Percentiles rank a stretch among this genome's conserved stretches.
Evolutionary conservation across 805 yeast genomes (phyloP).

Genomic region (Isabelozyma gotoi): DNA sequence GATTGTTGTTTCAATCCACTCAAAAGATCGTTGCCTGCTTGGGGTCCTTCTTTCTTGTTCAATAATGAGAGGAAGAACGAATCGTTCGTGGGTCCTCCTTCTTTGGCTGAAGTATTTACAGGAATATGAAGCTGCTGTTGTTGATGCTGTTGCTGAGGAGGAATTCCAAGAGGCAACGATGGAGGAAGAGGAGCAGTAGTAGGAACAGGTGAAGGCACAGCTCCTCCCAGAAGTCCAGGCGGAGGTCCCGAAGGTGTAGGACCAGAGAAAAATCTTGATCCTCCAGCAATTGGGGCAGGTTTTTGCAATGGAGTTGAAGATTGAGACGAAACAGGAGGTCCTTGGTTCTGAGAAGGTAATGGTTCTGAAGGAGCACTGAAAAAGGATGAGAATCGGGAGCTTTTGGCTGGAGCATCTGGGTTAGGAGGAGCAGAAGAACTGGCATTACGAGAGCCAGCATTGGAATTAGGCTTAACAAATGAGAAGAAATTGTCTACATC

Average conservation of each 20-base stretch:
- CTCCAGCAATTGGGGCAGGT: neutral
- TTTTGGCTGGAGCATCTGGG: slow-evolving; percentile 19
- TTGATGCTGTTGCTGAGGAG: slow-evolving; percentile 10
- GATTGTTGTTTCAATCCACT: neutral
- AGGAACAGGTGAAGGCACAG: neutral
- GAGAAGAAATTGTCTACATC: slow-evolving; percentile 46
- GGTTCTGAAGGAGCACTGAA: slow-evolving; percentile 16
- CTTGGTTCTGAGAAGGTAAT: slow-evolving; percentile 2
- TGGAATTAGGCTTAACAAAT: slow-evolving; percentile 29
- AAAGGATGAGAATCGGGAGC: slow-evolving; percentile 38
- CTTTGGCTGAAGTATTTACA: slow-evolving; percentile 3
- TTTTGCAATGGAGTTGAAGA: neutral
- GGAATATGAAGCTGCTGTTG: slow-evolving; percentile 11
- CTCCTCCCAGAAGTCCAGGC: neutral
- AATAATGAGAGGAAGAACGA: slow-evolving; percentile 49
- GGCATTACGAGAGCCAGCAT: slow-evolving; percentile 4
- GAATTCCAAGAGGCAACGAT: neutral
- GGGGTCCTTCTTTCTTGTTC: slow-evolving; percentile 25
- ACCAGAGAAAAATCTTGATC: neutral
- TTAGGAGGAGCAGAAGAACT: slow-evolving; percentile 5
- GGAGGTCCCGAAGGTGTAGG: neutral
- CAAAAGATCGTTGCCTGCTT: slow-evolving; percentile 1
- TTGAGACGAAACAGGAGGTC: neutral
- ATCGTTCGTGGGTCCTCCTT: slow-evolving; percentile 29
- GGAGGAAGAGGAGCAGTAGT: neutral